Conservation (phyloP, 78 protist species). For the Protostelium mycophagum region DNA sequence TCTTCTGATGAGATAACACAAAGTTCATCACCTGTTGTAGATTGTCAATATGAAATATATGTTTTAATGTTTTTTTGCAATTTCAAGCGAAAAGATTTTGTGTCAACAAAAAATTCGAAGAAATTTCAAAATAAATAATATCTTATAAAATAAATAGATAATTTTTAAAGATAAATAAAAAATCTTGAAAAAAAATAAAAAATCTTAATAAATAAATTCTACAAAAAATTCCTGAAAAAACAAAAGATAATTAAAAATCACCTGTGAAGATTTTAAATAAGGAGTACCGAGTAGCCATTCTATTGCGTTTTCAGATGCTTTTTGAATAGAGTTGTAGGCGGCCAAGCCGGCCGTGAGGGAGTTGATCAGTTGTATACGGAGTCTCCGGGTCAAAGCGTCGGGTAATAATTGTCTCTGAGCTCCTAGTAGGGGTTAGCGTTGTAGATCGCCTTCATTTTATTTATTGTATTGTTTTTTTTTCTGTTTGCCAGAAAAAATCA, state of each 20-base stretch:
- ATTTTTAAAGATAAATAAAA: too few relatives aligned
- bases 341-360: neutral
- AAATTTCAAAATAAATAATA: too few relatives aligned
- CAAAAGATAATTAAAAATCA: neutral
- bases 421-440: too few relatives aligned
- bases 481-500: too few relatives aligned
- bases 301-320: neutral
- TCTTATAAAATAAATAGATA: too few relatives aligned
- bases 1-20: neutral
- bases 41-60: neutral
- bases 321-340: neutral
- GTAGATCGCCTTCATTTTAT: too few relatives aligned
- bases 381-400: neutral
- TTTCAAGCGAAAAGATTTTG: too few relatives aligned
- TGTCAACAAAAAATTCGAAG: too few relatives aligned
- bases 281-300: neutral
- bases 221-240: neutral
- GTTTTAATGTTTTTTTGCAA: neutral
- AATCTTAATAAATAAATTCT: too few relatives aligned
- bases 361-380: neutral
- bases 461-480: too few relatives aligned
- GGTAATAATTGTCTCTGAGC: neutral
- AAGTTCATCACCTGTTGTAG: conserved; percentile 1
- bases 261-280: neutral
- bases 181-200: too few relatives aligned